Conservation (phyloP, 495 filamentous ascomycete genomes). For the Oleoguttula mirabilis region DNA sequence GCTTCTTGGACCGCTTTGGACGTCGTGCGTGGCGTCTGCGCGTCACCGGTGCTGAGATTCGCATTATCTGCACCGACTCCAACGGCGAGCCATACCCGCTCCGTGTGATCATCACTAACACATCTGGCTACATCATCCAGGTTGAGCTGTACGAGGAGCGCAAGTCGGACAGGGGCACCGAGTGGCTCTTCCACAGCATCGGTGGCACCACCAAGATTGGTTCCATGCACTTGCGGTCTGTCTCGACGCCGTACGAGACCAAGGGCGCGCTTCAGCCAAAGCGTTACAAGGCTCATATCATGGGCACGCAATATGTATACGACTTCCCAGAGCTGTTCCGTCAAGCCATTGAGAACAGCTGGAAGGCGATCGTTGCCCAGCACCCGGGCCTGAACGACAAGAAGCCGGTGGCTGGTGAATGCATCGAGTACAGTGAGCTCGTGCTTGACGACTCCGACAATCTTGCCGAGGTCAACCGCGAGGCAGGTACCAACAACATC, state of each 20-base stretch:
- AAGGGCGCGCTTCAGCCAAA: constrained; percentile 99
- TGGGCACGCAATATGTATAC: constrained; percentile 98
- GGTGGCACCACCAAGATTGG: constrained; percentile 90
- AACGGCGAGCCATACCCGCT: constrained; percentile 84
- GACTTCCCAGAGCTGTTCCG: constrained; percentile 99
- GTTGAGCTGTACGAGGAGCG: constrained; percentile 95
- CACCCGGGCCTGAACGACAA: constrained; percentile 61
- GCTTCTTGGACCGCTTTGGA: constrained; percentile 93
- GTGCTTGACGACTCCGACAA: constrained; percentile 90
- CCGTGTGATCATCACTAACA: constrained; percentile 95
- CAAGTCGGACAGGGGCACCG: constrained; percentile 85
- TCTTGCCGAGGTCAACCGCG: constrained; percentile 80
- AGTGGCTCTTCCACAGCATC: constrained; percentile 97
- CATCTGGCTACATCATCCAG: constrained; percentile 96
- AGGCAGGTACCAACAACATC: constrained; percentile 85
- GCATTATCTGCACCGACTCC: constrained; percentile 86
- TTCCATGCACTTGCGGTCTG: constrained; percentile 84
- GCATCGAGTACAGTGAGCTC: constrained; percentile 89
- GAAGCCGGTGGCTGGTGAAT: constrained; percentile 75
- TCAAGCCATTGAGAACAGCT: constrained; percentile 94
- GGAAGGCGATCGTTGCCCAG: constrained; percentile 59
- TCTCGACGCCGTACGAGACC: constrained; percentile 85
- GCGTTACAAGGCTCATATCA: constrained; percentile 96
- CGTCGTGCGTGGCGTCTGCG: constrained; percentile 91
- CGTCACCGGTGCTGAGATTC: constrained; percentile 94